Percentiles rank a stretch among this genome's conserved stretches.
phyloP scores from a whole-genome alignment of 176 grass and related monocot species.

The Cocos nucifera region DNA sequence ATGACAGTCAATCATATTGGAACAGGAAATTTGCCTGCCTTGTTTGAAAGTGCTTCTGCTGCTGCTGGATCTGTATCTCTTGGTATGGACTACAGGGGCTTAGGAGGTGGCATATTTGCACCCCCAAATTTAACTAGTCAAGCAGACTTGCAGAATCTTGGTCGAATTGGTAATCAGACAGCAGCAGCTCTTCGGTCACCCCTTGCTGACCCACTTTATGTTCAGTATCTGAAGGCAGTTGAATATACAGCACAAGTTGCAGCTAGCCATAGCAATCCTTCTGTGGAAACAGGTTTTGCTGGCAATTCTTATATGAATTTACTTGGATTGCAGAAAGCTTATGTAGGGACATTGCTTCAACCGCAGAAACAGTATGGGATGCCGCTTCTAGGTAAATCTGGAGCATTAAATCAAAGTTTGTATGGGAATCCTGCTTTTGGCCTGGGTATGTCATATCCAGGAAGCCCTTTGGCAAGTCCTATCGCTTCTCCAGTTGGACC shows the following conservation, averaged over 20 bases:
- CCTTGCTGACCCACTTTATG: constrained; percentile 61
- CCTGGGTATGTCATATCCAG: constrained; percentile 58
- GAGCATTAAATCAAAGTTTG: constrained; percentile 47
- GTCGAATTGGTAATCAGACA: constrained; percentile 40
- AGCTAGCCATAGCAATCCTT: constrained; percentile 35
- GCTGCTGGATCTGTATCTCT: constrained; percentile 36
- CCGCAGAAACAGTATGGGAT: constrained; percentile 76
- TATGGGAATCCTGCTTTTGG: constrained; percentile 50
- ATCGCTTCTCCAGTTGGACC: constrained; percentile 47
- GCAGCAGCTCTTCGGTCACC: constrained; percentile 34
- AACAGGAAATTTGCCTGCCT: constrained; percentile 34
- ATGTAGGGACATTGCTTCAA: constrained; percentile 73
- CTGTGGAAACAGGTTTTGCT: constrained; percentile 43
- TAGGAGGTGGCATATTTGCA: constrained; percentile 37
- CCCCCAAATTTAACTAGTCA: constrained; percentile 40
- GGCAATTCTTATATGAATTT: constrained; percentile 47
- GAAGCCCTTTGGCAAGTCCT: constrained; percentile 68
- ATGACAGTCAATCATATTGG: constrained; percentile 47
- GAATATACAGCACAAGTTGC: constrained; percentile 56
- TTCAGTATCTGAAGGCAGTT: constrained; percentile 58
- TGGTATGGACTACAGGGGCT: constrained; percentile 36
- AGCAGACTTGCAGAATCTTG: constrained; percentile 48
- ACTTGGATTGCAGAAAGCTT: constrained; percentile 61
- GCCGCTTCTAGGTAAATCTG: constrained; percentile 53
- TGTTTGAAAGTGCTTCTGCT: constrained; percentile 45